Evolutionary conservation across 2,329 filamentous ascomycete genomes (phyloP), one percentile per base, ranked within the genome.

Genomic region (Colletotrichum abscissum): DNA sequence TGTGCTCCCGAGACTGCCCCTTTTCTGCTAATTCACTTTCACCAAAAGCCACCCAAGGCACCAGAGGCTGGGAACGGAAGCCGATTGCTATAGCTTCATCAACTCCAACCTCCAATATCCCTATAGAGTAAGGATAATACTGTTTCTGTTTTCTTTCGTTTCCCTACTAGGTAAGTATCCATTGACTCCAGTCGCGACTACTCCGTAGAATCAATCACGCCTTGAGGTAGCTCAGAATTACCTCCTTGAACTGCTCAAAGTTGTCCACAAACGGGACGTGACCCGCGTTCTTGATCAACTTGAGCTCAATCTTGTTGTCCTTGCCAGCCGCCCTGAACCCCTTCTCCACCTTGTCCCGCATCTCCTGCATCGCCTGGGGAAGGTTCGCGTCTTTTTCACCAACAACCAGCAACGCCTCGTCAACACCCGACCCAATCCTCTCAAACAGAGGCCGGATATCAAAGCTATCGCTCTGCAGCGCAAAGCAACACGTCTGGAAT

Each of bases 361-460:
- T 83, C 9, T 78, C 78, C 28, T 78, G 72, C 84, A 86, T 86
- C 19, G 78, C 79, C 65, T 78, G 69, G 0, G 82, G 82, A 24
- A 86, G 73, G 69, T 86, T 82, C 8, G 82, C 82, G 72, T 85
- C 84, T 38, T 84, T 83, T 71, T 85, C 82, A 0, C 85, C 83
- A 0, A 83, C 83, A 2, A 86, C 71, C 22, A 84, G 78, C 58
- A 86, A 56, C 0, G 80, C 84, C 49, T 80, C 78, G 19, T 83
- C 78, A 1, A 84, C 80, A 16, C 79, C 78, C 4, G 73, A 57
- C 0, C 83, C 84, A 1, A 85, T 78, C 35, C 79, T 77, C 0
- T 67, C 66, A 8, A 81, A 78, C 4, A 83, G 75, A n/a, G 81
- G 82, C 2, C 80, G 78, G 19, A 86, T 75, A 75, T 87, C 84